Percentiles rank a stretch among this genome's conserved stretches.
These are phyloP conservation scores for Rhodocollybia butyracea DNA, from an alignment of 768 basidiomycete genomes.

Conservation along the genomic window DNA sequence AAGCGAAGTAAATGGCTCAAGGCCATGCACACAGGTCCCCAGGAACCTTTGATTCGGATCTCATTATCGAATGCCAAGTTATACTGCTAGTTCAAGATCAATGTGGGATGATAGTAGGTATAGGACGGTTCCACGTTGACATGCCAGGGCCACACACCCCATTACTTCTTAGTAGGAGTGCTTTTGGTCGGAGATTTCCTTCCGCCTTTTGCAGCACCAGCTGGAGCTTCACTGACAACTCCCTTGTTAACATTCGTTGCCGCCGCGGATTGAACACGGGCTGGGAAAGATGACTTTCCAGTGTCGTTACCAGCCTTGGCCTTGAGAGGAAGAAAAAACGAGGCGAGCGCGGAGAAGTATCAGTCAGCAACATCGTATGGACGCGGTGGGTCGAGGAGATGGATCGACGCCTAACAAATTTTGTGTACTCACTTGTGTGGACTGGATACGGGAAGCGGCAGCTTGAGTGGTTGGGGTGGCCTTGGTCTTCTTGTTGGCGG, in stretches of 20 bases:
- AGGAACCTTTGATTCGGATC: constrained; percentile 35
- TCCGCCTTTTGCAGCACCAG: not conserved
- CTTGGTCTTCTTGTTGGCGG: constrained; percentile 1
- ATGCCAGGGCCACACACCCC: too few species aligned
- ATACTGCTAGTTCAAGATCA: constrained; percentile 24
- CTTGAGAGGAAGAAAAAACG: not conserved
- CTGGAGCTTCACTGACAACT: not conserved
- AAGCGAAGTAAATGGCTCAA: not conserved
- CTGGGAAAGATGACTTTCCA: constrained; percentile 1
- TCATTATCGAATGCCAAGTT: constrained; percentile 58
- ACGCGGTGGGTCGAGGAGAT: not conserved
- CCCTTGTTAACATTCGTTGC: constrained; percentile 2
- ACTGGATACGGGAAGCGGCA: constrained; percentile 6
- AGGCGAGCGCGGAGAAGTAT: not conserved
- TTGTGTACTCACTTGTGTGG: not conserved
- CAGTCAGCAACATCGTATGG: not conserved
- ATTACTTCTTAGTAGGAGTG: too few species aligned
- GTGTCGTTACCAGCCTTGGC: constrained; percentile 3
- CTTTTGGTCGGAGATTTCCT: constrained; percentile 1
- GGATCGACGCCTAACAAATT: not conserved
- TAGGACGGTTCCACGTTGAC: too few species aligned
- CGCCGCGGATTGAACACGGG: constrained; percentile 1
- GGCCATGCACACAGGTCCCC: not conserved
- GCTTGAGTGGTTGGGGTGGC: not conserved
- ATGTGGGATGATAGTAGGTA: not conserved